These are phyloP conservation scores for Acacia concinna DNA, from an alignment of 331 rosid genomes.

Conservation along the genomic window DNA sequence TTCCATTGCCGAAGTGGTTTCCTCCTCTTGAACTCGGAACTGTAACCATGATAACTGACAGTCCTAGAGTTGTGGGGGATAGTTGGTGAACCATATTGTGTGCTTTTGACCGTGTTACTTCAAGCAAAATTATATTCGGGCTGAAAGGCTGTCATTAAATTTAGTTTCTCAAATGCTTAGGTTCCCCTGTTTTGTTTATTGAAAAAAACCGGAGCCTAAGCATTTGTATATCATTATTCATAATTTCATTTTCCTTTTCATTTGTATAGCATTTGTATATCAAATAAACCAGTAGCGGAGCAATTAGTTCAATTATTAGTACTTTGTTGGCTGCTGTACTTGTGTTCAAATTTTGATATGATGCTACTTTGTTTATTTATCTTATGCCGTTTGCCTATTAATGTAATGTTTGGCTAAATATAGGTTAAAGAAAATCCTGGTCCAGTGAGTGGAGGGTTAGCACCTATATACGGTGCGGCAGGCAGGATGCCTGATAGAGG, in stretches of 20 bases:
- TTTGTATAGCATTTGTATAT: background rate
- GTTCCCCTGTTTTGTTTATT: background rate
- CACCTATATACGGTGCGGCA: conserved; percentile 96
- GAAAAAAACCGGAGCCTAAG: background rate
- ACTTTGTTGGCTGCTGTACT: background rate
- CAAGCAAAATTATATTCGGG: background rate
- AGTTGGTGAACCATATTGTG: conserved; percentile 12
- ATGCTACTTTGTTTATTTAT: conserved; percentile 13
- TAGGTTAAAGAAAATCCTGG: conserved; percentile 95
- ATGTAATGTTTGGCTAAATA: conserved; percentile 9
- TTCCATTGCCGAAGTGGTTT: background rate
- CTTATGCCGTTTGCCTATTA: conserved; percentile 1
- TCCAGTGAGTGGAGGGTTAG: conserved; percentile 88
- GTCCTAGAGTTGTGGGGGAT: background rate
- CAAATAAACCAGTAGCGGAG: background rate
- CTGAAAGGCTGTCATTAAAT: background rate
- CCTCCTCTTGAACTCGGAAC: background rate
- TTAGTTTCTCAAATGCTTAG: background rate
- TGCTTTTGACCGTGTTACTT: background rate
- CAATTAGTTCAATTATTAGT: background rate
- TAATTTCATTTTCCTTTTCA: background rate
- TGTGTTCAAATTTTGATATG: background rate
- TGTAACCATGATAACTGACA: background rate
- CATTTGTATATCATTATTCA: background rate
- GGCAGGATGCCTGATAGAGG: conserved; percentile 96